Conservation (phyloP, 129 eudicot genomes). For the Tagetes patula region DNA sequence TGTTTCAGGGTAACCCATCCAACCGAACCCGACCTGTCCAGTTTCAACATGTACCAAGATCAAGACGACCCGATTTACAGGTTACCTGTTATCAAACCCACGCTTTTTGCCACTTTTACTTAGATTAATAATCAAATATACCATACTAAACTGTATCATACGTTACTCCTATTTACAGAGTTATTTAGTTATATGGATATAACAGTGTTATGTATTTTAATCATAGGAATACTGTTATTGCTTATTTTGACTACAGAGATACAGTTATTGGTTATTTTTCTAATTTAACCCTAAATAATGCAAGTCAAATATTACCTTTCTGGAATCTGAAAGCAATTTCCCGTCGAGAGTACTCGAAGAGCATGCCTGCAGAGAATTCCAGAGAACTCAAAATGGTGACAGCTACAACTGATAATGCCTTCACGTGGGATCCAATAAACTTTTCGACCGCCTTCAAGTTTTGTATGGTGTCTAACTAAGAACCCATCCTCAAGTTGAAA, state of each 20-base stretch:
- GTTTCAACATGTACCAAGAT: neutral
- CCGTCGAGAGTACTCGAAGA: constrained; percentile 87
- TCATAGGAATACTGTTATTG: neutral
- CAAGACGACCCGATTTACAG: neutral
- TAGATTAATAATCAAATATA: neutral
- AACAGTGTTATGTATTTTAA: neutral
- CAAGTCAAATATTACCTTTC: constrained; percentile 43
- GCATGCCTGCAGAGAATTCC: constrained; percentile 95
- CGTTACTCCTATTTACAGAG: neutral
- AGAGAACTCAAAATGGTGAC: constrained; percentile 90
- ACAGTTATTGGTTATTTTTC: neutral
- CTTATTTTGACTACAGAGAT: neutral
- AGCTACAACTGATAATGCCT: constrained; percentile 84
- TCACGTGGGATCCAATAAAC: constrained; percentile 90
- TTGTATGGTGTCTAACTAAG: constrained; percentile 89
- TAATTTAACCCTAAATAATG: neutral
- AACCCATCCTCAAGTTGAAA: constrained; percentile 85
- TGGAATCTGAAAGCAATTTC: constrained; percentile 95
- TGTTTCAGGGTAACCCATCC: neutral
- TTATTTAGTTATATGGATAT: neutral
- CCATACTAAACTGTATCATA: neutral
- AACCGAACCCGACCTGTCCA: neutral
- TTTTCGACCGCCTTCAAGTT: constrained; percentile 84
- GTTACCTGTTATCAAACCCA: neutral
- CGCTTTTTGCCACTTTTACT: neutral